Evolutionary conservation across 495 filamentous ascomycete genomes (phyloP).

Genomic region (Xylaria bambusicola): DNA sequence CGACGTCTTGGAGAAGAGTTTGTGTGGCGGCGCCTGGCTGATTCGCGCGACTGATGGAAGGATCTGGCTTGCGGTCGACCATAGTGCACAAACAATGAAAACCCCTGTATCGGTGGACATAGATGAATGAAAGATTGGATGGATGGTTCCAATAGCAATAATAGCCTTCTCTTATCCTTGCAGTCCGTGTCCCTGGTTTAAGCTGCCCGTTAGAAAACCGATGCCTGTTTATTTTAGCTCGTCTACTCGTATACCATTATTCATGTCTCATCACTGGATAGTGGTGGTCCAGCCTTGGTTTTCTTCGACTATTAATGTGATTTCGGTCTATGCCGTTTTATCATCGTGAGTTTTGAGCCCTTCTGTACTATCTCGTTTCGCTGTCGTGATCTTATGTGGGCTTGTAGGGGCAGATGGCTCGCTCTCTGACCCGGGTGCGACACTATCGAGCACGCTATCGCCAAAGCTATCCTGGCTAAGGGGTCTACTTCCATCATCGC

Average conservation of each 20-base stretch:
- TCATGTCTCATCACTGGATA: neutral
- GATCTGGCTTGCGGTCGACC: no score
- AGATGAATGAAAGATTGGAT: no score
- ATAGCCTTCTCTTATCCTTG: no score
- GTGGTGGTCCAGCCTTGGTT: neutral
- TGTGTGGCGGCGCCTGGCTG: neutral
- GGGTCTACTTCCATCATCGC: slow-evolving; percentile 26
- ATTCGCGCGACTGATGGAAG: neutral
- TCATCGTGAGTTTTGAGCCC: no score
- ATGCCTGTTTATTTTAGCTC: neutral
- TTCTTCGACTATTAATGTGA: neutral
- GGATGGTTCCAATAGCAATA: no score
- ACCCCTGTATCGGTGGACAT: no score
- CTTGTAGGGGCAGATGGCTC: slow-evolving; percentile 32
- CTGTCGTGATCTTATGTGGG: slow-evolving; percentile 16
- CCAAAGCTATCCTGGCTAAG: slow-evolving; percentile 40
- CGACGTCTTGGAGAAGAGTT: no score
- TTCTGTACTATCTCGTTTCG: neutral
- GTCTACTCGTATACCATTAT: slow-evolving; percentile 4
- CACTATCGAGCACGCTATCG: slow-evolving; percentile 45
- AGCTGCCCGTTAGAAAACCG: no score
- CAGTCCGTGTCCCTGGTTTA: no score
- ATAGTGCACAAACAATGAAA: no score
- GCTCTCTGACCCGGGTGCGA: slow-evolving; percentile 30
- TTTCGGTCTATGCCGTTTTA: slow-evolving; percentile 2